Base-by-base conservation (phyloP, 2,329 filamentous ascomycete species). In the Xylariaceae sp. region DNA sequence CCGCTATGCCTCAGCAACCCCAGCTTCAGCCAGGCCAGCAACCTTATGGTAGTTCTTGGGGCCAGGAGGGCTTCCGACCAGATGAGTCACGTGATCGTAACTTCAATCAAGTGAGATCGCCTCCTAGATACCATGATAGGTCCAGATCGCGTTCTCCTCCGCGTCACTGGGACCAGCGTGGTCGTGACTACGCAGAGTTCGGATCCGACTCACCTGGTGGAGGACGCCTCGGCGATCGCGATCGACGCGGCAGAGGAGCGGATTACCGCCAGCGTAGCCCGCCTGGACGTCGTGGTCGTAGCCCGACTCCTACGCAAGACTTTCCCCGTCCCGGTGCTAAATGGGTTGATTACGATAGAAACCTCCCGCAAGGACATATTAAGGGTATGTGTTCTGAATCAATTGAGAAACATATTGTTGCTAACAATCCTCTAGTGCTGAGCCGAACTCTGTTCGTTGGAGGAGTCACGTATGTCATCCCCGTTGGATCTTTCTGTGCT, bases 391-490 rank as follows among this genome's bases (percentile, higher is more conserved):
- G 18, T 45, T 26, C 18, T 40, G 15, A 19, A 36, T 13, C 42
- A n/a, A 7, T 29, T 10, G n/a, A 32, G 34, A 6, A 16, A 26
- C 26, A 36, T 3, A 43, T 29, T 5, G 26, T 44, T 30, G 50
- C 54, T 60, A 57, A 60, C 42, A 55, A 60, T 18, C 30, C 18
- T 54, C 30, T 52, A 79, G 94, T 99, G 26, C 78, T 95, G 55
- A 97, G 92, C 72, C 85, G 94, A 65, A 99, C 94, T 13, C 80
- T 99, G 12, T 99, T 99, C 69, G 92, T 99, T 65, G 94, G 94
- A 60, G 94, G 94, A 68, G 94, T 96, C 59, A 95, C 86, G 80
- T 89, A 79, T 82, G 86, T 83, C 19, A 54, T 36, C 37, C 54
- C n/a, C 32, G 6, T 50, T 22, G 22, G 21, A 15, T 42, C 41